Conservation (phyloP, 768 basidiomycete species). For the Boletus rubroflammeus region DNA sequence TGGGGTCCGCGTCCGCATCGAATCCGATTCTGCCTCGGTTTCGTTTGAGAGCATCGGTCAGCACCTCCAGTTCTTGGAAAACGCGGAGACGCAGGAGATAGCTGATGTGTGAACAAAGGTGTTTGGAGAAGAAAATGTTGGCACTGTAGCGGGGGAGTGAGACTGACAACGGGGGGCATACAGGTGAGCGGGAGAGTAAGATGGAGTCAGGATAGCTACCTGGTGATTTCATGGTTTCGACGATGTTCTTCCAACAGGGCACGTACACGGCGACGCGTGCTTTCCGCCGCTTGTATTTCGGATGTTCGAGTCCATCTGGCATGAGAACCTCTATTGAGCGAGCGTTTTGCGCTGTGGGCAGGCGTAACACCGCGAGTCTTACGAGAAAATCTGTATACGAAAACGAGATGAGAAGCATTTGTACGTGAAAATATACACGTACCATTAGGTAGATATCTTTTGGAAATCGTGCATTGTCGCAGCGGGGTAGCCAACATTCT, state of each 20-base stretch:
- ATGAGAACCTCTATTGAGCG: conserved; percentile 33
- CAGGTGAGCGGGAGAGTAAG: conserved; percentile 6
- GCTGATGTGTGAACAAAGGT: conserved; percentile 52
- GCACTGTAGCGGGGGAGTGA: conserved; percentile 26
- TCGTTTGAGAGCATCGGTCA: conserved; percentile 35
- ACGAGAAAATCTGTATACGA: conserved; percentile 56
- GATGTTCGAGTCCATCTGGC: conserved; percentile 67
- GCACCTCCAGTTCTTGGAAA: conserved; percentile 68
- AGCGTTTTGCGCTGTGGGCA: conserved; percentile 32
- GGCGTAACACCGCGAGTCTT: conserved; percentile 50
- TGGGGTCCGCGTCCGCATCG: conserved; percentile 22
- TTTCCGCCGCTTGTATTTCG: conserved; percentile 49
- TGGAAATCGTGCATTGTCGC: conserved; percentile 51
- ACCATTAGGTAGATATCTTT: conserved; percentile 57
- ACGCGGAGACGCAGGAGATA: conserved; percentile 71
- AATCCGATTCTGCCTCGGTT: not conserved
- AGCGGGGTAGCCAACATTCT: conserved; percentile 69
- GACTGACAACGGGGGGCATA: conserved; percentile 1
- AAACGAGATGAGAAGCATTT: not conserved
- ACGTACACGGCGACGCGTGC: conserved; percentile 50
- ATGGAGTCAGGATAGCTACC: conserved; percentile 27
- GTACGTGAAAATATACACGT: conserved; percentile 7
- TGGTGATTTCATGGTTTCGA: conserved; percentile 37
- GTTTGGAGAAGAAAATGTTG: conserved; percentile 37
- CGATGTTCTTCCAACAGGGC: conserved; percentile 54